Base-by-base conservation (phyloP, 495 filamentous ascomycete genomes). In the Glarea lozoyensis region DNA sequence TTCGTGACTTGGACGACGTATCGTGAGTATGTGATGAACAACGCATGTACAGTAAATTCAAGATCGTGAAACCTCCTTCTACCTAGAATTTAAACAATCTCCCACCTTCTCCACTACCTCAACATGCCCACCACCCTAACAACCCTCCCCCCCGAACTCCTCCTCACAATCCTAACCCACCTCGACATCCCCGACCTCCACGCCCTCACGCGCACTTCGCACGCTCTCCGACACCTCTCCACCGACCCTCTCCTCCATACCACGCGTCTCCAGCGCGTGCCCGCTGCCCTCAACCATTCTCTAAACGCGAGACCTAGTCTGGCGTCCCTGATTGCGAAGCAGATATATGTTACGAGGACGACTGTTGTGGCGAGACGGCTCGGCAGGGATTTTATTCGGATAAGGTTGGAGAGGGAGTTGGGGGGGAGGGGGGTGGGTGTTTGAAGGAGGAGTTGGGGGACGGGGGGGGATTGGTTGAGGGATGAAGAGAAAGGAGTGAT, bases 151-250 rank as follows among this genome's bases (percentile, higher is more conserved):
- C 65, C 67, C 51, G 77, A 80, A 57, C 60, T 80, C 49, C 53
- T 79, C 33, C 63, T 73, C 49, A 63, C 69, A 39, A 68, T 79
- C 37, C 61, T 77, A 42, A 59, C 65, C 34, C 69, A 66, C 56
- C 60, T 81, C 46, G 74, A 79, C 42, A 68, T 78, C 45, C 66
- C 65, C 45, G 75, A 81, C 54, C 60, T 80, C 48, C 61, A 76
- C 44, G 55, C 65, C 39, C 59, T 67, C 47, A 69, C 72, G 15
- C 70, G 76, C 56, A 74, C 70, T 21, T 73, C 67, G 35, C 76
- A 72, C 53, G 71, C 65, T 45, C 67, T 81, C 37, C 69, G 75
- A 21, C 43, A 45, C 19, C 68, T 79, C 52, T 68, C 65, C 24
- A 62, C 73, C 32, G 60, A 73, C 33, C 78, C 78, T 4, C 61